phyloP scores from a whole-genome alignment of 495 filamentous ascomycete species.

The Pyrenula massariospora region DNA sequence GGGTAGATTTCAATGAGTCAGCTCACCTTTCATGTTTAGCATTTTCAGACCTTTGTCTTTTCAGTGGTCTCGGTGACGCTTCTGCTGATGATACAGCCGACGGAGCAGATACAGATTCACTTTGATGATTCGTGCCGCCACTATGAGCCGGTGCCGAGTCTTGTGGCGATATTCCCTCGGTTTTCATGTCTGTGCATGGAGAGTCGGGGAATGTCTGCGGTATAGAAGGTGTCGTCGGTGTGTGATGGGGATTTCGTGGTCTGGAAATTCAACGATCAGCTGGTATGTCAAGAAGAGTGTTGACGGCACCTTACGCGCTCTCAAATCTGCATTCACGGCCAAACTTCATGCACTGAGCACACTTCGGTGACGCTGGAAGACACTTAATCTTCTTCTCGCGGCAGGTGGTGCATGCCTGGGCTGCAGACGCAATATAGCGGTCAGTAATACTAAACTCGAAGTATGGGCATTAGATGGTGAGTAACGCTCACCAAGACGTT shows the following conservation, averaged over 20 bases:
- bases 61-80: neutral
- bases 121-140: neutral
- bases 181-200: neutral
- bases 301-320: conserved; percentile 58
- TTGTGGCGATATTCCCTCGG: neutral
- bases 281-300: neutral
- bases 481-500: conserved; percentile 41
- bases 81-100: no score
- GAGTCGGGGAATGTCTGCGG: neutral
- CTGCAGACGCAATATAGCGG: conserved; percentile 11
- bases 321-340: conserved; percentile 75
- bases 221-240: neutral
- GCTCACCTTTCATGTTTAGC: neutral
- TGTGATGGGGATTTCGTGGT: neutral
- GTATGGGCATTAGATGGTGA: no score
- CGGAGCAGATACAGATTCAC: no score
- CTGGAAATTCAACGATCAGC: neutral
- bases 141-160: neutral
- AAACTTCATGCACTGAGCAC: conserved; percentile 84
- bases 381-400: conserved; percentile 97
- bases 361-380: conserved; percentile 74
- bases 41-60: neutral
- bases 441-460: neutral
- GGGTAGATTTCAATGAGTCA: no score
- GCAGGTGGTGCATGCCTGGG: conserved; percentile 82